phyloP scores from a whole-genome alignment of 176 grass and related monocot species.

The Dactylis glomerata region DNA sequence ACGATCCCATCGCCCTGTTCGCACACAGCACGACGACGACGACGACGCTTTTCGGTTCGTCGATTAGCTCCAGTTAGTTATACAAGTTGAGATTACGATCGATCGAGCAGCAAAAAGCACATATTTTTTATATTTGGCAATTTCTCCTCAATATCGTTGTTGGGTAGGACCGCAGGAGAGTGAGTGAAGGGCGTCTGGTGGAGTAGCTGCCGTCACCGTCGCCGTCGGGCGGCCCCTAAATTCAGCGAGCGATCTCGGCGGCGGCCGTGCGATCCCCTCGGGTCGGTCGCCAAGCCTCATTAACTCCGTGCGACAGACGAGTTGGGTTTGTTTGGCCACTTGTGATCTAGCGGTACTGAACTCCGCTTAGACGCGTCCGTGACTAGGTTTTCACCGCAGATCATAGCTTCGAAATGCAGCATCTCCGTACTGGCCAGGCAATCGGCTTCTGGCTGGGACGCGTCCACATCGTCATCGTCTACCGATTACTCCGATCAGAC shows the following conservation, averaged over 20 bases:
- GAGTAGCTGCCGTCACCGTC: slow-evolving; percentile 14
- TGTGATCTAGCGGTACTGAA: background rate
- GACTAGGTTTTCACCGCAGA: background rate
- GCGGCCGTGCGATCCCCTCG: background rate
- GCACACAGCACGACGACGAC: background rate
- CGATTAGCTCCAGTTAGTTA: background rate
- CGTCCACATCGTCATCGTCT: slow-evolving; percentile 2
- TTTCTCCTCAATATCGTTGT: background rate
- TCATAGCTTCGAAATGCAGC: slow-evolving; percentile 33
- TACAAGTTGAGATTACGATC: background rate
- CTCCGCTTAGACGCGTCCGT: background rate
- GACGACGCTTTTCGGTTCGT: background rate
- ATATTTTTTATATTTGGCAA: too few relatives aligned
- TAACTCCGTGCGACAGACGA: background rate
- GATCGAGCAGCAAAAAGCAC: background rate
- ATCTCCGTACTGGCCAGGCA: background rate
- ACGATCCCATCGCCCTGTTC: background rate
- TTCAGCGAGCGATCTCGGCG: slow-evolving; percentile 22
- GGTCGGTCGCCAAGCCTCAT: background rate
- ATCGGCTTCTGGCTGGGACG: background rate
- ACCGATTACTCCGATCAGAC: too few relatives aligned
- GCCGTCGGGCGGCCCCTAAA: background rate
- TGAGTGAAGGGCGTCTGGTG: background rate
- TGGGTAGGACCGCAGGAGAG: background rate
- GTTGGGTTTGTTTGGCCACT: slow-evolving; percentile 5